Evolutionary conservation across 306 rosid species (phyloP), one percentile per base, ranked within the genome.

Genomic region (Cajanus cajan): DNA sequence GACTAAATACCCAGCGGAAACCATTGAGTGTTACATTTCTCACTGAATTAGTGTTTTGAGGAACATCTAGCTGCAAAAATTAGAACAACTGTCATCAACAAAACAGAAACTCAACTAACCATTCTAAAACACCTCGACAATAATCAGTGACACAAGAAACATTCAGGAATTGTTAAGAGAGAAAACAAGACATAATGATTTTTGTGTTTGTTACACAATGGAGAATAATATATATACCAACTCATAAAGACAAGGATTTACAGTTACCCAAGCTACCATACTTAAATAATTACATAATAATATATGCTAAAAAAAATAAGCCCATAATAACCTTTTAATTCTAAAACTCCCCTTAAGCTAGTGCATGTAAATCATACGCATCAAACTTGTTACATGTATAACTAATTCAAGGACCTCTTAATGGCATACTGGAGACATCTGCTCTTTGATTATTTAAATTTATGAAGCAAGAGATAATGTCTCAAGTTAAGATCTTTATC

Each of bases 31-130:
- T 80, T 77, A 86, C 83, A 73, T 90, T 86, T 80, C 68, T 84
- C 33, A 82, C 76, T 40, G 90, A 87, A 68, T 73, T 79, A 68
- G 82, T 87, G 68, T 83, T 89, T 84, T 86, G 93, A 77, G 93
- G 91, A 77, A 85, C 82, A 72, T 92, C 95, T 59, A 95, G 82
- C 98, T 92, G 93, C 89, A 86, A 87, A 61, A 44, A 48, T 72
- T 33, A 57, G 72, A 82, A 66, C 48, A 41, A 59, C n/a, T 22
- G 41, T 44, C 74, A 61, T 76, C 62, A 77, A 59, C 39, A 71
- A 65, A 72, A 70, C 36, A 55, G 5, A 85, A 73, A 62, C 68
- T 68, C 65, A 50, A 73, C 39, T 47, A 70, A 68, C 52, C 67
- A 33, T 34, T 61, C 43, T 15, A 74, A 76, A 73, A 74, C 43